A percentile compares a stretch with the other conserved stretches of the same genome.
Evolutionary conservation across 192 early-diverging fungal species (phyloP).

Genomic region (Linnemannia elongata): DNA sequence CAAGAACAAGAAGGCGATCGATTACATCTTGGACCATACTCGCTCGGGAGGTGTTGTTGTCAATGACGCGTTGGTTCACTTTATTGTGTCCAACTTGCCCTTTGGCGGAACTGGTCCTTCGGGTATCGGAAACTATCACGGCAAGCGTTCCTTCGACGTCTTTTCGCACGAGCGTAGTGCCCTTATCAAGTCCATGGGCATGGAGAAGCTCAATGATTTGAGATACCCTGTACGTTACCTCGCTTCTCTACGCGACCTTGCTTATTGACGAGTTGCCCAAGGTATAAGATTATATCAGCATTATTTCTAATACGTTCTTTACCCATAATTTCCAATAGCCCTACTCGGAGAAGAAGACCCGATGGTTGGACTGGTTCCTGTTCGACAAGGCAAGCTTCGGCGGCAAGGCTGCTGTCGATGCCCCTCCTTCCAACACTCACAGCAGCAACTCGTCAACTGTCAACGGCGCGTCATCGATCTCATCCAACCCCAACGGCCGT

Average conservation of each 20-base stretch:
- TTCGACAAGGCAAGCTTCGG: slow-evolving; percentile 51
- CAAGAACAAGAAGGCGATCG: slow-evolving; percentile 64
- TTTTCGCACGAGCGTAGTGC: slow-evolving; percentile 85
- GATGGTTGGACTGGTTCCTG: slow-evolving; percentile 55
- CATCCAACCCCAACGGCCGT: slow-evolving; percentile 19
- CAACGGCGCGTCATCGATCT: background rate
- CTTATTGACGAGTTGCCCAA: background rate
- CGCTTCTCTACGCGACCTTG: background rate
- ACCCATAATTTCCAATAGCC: slow-evolving; percentile 25
- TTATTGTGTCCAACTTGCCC: slow-evolving; percentile 71
- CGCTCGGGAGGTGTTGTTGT: slow-evolving; percentile 82
- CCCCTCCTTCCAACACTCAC: background rate
- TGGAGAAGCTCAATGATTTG: slow-evolving; percentile 50
- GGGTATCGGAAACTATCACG: slow-evolving; percentile 91
- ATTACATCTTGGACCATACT: slow-evolving; percentile 76
- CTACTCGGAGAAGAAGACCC: slow-evolving; percentile 56
- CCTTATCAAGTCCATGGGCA: slow-evolving; percentile 60
- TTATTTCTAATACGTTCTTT: background rate
- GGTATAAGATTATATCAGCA: background rate
- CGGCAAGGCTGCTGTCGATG: slow-evolving; percentile 7
- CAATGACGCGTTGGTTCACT: slow-evolving; percentile 88
- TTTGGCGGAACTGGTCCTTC: slow-evolving; percentile 92
- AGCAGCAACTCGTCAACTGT: background rate
- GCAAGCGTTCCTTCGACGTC: slow-evolving; percentile 80
- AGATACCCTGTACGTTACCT: slow-evolving; percentile 47